phyloP scores from a whole-genome alignment of 495 filamentous ascomycete genomes.

The Trichocladium uniseriatum region DNA sequence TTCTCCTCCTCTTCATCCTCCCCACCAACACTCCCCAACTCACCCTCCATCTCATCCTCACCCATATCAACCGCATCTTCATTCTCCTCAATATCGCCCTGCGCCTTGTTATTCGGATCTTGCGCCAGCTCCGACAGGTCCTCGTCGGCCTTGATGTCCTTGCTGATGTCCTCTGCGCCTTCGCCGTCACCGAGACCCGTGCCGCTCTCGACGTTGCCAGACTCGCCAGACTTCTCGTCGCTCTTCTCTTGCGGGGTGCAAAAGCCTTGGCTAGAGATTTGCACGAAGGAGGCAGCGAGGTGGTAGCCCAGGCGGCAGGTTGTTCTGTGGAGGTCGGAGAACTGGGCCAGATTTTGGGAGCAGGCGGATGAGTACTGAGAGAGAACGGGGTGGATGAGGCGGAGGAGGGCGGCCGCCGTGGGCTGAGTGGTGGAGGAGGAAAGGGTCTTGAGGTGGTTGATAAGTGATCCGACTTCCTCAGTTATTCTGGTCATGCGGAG shows the following conservation, averaged over 20 bases:
- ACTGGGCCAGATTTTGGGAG: conserved; percentile 40
- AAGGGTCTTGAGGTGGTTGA: conserved; percentile 41
- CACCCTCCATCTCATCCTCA: conserved; percentile 77
- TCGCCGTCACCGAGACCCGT: conserved; percentile 95
- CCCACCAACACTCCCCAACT: conserved; percentile 57
- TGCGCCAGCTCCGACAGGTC: conserved; percentile 87
- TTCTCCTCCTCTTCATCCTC: conserved; percentile 46
- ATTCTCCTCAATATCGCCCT: conserved; percentile 66
- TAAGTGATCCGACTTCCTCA: conserved; percentile 35
- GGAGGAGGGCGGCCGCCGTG: conserved; percentile 50
- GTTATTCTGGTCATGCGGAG: conserved; percentile 49
- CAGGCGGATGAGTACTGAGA: conserved; percentile 60
- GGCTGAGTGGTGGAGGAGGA: conserved; percentile 32
- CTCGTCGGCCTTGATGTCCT: conserved; percentile 88
- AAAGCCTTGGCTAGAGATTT: conserved; percentile 75
- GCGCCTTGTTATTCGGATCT: conserved; percentile 59
- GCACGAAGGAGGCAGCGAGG: conserved; percentile 63
- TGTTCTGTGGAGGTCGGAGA: conserved; percentile 51
- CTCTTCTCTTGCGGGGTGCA: conserved; percentile 77
- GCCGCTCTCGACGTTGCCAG: conserved; percentile 76
- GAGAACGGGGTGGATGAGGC: conserved; percentile 61
- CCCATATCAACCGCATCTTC: conserved; percentile 92
- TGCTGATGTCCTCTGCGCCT: conserved; percentile 93
- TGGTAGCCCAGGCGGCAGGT: conserved; percentile 65
- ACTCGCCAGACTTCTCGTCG: conserved; percentile 51